Evolutionary conservation across 345 rosid genomes (phyloP).

Genomic region (Lepidium didymum): DNA sequence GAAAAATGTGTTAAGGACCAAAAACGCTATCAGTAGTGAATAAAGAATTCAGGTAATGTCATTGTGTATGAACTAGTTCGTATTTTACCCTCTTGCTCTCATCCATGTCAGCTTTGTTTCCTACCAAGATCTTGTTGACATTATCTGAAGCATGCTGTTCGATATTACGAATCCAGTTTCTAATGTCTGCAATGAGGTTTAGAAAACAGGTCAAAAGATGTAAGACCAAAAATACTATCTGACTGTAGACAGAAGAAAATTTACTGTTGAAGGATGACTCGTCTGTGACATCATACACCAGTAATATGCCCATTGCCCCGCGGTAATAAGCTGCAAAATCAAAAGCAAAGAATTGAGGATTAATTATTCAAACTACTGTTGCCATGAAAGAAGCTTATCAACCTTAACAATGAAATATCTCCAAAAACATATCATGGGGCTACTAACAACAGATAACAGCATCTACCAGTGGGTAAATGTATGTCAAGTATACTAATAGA

Average conservation of each 20-base stretch:
- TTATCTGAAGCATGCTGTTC: slow-evolving; percentile 99
- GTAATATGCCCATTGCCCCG: slow-evolving; percentile 90
- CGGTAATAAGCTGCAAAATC: slow-evolving; percentile 68
- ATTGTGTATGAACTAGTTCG: not conserved
- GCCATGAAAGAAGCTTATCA: not conserved
- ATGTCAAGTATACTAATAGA: not conserved
- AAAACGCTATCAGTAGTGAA: not conserved
- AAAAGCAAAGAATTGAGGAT: not conserved
- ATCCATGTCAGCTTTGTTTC: slow-evolving; percentile 99
- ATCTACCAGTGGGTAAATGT: not conserved
- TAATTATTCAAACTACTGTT: not conserved
- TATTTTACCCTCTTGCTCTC: slow-evolving; percentile 90
- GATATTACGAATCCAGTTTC: slow-evolving; percentile 99
- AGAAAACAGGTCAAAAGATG: slow-evolving; percentile 9
- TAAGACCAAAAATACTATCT: not conserved
- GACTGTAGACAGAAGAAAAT: slow-evolving; percentile 20
- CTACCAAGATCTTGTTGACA: slow-evolving; percentile 93
- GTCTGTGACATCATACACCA: slow-evolving; percentile 88
- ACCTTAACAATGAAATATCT: not conserved
- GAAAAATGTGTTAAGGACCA: not conserved
- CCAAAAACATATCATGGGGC: not conserved
- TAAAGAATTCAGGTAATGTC: not conserved
- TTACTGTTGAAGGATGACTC: slow-evolving; percentile 88
- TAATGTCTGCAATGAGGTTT: slow-evolving; percentile 58
- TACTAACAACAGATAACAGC: not conserved